Evolutionary conservation across 2,329 filamentous ascomycete species (phyloP).

Genomic region (Aspergillus costaricaensis): DNA sequence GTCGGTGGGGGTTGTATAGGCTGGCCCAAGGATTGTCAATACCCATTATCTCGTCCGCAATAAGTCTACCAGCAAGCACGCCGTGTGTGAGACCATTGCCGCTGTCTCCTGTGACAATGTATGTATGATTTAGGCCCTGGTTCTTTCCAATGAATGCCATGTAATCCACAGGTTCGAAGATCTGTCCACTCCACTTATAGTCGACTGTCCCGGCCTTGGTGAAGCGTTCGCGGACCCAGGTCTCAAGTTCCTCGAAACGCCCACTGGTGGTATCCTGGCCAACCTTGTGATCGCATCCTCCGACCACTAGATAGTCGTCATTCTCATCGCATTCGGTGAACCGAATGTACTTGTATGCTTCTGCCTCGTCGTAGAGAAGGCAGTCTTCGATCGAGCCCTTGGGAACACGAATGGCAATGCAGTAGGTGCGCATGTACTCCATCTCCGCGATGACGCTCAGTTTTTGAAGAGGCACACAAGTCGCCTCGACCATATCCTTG

Average conservation of each 20-base stretch:
- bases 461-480: conserved; percentile 59
- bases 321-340: conserved; percentile 56
- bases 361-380: conserved; percentile 58
- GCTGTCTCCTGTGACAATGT: conserved; percentile 59
- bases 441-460: conserved; percentile 56
- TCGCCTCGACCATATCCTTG: conserved; percentile 55
- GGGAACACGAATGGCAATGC: conserved; percentile 57
- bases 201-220: conserved; percentile 52
- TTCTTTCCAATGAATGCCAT: conserved; percentile 61
- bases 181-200: conserved; percentile 61
- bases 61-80: conserved; percentile 54
- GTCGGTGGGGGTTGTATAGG: conserved; percentile 55
- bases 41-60: conserved; percentile 57
- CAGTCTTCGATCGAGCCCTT: conserved; percentile 56
- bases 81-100: conserved; percentile 61
- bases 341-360: conserved; percentile 59
- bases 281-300: conserved; percentile 62
- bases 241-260: conserved; percentile 55
- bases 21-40: conserved; percentile 52
- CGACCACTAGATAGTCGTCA: conserved; percentile 59
- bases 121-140: conserved; percentile 54
- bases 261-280: conserved; percentile 52
- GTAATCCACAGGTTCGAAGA: conserved; percentile 58
- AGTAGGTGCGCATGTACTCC: conserved; percentile 58
- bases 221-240: conserved; percentile 57